Percentiles rank a stretch among this genome's conserved stretches.
These are phyloP conservation scores for Parsonsia alboflavescens DNA, from an alignment of 257 asterid species.

Conservation along the genomic window DNA sequence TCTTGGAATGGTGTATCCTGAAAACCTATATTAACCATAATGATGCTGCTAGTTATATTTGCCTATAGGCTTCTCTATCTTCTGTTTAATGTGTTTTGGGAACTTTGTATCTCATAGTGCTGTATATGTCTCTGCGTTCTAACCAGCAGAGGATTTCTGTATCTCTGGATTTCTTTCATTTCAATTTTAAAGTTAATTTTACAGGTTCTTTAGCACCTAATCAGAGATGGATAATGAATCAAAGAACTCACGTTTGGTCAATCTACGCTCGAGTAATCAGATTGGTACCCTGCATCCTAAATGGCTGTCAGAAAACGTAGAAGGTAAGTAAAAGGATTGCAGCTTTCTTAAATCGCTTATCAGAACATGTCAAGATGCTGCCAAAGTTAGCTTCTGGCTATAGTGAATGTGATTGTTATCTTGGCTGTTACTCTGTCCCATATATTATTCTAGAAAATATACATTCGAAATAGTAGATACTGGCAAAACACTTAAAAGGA, in stretches of 20 bases:
- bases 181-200: background rate
- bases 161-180: background rate
- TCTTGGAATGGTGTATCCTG: background rate
- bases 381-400: too few relatives aligned
- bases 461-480: background rate
- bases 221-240: conserved; percentile 18
- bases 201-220: background rate
- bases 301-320: conserved; percentile 48
- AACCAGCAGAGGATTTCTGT: background rate
- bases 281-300: conserved; percentile 14
- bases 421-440: background rate
- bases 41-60: background rate
- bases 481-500: background rate
- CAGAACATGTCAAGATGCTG: too few relatives aligned
- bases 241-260: background rate
- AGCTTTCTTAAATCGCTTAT: background rate
- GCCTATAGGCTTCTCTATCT: background rate
- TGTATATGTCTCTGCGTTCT: too few relatives aligned
- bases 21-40: background rate
- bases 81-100: background rate
- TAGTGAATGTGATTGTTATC: background rate
- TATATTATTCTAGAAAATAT: background rate
- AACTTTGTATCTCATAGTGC: background rate
- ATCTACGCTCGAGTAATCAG: background rate
- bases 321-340: conserved; percentile 29